phyloP scores from a whole-genome alignment of 2,329 filamentous ascomycete species.

The Grosmannia serpens region DNA sequence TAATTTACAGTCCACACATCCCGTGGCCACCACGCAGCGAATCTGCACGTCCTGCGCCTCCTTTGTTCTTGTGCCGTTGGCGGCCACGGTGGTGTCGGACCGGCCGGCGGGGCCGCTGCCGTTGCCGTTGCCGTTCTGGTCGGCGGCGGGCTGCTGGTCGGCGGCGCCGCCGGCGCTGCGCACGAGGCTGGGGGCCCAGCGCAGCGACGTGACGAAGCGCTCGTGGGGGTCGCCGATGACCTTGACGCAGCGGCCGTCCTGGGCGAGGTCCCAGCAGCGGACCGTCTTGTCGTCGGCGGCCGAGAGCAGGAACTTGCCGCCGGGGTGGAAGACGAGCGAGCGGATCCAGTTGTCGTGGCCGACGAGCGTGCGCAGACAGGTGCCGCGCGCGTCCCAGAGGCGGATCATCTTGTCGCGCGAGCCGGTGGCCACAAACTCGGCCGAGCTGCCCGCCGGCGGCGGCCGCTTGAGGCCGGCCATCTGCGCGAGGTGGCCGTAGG shows the following conservation, averaged over 20 bases:
- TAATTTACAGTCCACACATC: constrained; percentile 70
- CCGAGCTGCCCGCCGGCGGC: constrained; percentile 59
- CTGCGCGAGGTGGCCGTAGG: constrained; percentile 65
- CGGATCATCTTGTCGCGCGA: constrained; percentile 84
- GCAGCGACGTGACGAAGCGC: constrained; percentile 75
- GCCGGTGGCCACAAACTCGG: constrained; percentile 83
- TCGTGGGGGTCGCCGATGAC: constrained; percentile 64
- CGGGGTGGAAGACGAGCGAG: constrained; percentile 76
- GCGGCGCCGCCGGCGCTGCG: background rate
- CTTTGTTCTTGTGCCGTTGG: constrained; percentile 18
- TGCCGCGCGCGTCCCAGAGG: constrained; percentile 78
- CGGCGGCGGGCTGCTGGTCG: background rate
- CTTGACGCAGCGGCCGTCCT: constrained; percentile 85
- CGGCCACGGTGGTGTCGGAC: constrained; percentile 9
- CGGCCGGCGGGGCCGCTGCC: too few species aligned
- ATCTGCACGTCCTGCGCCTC: constrained; percentile 47
- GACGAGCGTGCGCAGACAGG: constrained; percentile 68
- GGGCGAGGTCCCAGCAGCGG: constrained; percentile 83
- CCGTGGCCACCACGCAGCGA: constrained; percentile 75
- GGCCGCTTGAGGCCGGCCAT: constrained; percentile 77
- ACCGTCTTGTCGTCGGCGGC: constrained; percentile 86
- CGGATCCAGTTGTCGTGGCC: constrained; percentile 96
- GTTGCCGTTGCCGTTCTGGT: constrained; percentile 22
- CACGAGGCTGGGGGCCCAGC: constrained; percentile 59
- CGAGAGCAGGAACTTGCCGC: constrained; percentile 79